A percentile compares a stretch with the other conserved stretches of the same genome.
These are phyloP conservation scores for Cordyceps militaris DNA, from an alignment of 2,329 filamentous ascomycete genomes.

Conservation along the genomic window DNA sequence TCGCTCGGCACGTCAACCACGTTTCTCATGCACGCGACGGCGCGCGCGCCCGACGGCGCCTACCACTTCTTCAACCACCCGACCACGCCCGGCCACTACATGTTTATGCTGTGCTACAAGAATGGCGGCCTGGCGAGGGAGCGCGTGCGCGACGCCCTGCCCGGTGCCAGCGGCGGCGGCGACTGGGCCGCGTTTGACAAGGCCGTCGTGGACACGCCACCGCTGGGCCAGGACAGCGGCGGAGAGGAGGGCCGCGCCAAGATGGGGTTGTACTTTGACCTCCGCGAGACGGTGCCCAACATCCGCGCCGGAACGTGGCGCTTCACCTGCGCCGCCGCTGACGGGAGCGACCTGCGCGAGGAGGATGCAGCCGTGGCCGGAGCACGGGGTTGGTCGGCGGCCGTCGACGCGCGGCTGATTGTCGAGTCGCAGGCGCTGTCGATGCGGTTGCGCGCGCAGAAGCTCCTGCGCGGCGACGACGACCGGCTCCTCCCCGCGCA, in stretches of 20 bases:
- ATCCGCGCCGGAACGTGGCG: slow-evolving; percentile 81
- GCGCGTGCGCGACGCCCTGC: slow-evolving; percentile 75
- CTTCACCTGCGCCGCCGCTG: slow-evolving; percentile 52
- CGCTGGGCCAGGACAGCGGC: slow-evolving; percentile 59
- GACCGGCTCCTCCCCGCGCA: slow-evolving; percentile 60
- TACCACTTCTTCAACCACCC: slow-evolving; percentile 99
- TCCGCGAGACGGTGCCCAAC: slow-evolving; percentile 93
- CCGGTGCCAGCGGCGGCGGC: slow-evolving; percentile 38
- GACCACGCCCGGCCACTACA: slow-evolving; percentile 82
- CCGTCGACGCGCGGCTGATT: slow-evolving; percentile 75
- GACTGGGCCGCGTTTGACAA: slow-evolving; percentile 79
- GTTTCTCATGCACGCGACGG: slow-evolving; percentile 93
- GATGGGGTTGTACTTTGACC: slow-evolving; percentile 88
- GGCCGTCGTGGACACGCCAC: slow-evolving; percentile 58
- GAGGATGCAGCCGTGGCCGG: slow-evolving; percentile 22
- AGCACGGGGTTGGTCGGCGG: slow-evolving; percentile 35
- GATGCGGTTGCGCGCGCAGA: slow-evolving; percentile 75
- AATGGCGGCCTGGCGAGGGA: slow-evolving; percentile 93
- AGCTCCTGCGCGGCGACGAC: slow-evolving; percentile 52
- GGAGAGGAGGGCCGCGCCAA: slow-evolving; percentile 55
- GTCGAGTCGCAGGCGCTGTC: slow-evolving; percentile 93
- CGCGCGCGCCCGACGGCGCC: slow-evolving; percentile 79
- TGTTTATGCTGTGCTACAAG: slow-evolving; percentile 99
- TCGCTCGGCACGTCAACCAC: slow-evolving; percentile 93
- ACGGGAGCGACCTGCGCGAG: slow-evolving; percentile 43